Evolutionary conservation across 768 basidiomycete genomes (phyloP).

Genomic region (Mycena rosella): DNA sequence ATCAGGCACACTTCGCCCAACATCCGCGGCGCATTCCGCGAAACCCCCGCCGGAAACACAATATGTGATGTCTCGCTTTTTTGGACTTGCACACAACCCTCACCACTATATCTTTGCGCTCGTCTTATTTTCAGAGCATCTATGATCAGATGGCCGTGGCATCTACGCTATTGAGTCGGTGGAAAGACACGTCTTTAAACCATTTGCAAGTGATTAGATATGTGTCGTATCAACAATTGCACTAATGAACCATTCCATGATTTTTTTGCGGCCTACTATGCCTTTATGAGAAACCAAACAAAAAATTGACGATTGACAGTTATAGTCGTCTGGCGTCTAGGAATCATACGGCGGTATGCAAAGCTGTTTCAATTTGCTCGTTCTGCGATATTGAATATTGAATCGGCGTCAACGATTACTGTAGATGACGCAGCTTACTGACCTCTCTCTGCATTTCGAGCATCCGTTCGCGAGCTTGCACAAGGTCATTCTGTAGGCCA

Average conservation of each 20-base stretch:
- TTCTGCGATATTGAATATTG: no score
- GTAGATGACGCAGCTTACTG: conserved; percentile 41
- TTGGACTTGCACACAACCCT: conserved; percentile 44
- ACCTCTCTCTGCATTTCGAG: conserved; percentile 80
- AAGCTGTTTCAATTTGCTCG: conserved; percentile 9
- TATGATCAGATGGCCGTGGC: background rate
- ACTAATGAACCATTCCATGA: conserved; percentile 25
- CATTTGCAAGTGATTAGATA: conserved; percentile 35
- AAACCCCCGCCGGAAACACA: conserved; percentile 26
- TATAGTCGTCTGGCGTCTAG: no score
- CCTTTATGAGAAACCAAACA: background rate
- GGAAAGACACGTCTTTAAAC: conserved; percentile 3
- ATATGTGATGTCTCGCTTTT: conserved; percentile 51
- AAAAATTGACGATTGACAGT: background rate
- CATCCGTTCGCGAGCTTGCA: conserved; percentile 69
- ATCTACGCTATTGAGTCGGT: background rate
- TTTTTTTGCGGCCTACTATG: background rate
- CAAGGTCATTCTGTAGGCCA: conserved; percentile 75
- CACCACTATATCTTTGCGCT: conserved; percentile 41
- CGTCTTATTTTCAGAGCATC: conserved; percentile 17
- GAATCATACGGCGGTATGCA: background rate
- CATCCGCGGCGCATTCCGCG: background rate
- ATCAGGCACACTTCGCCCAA: conserved; percentile 25
- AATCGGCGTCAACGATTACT: background rate
- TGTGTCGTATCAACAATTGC: conserved; percentile 20